Evolutionary conservation across 805 yeast genomes (phyloP).

Genomic region (Candida sanyiensis): DNA sequence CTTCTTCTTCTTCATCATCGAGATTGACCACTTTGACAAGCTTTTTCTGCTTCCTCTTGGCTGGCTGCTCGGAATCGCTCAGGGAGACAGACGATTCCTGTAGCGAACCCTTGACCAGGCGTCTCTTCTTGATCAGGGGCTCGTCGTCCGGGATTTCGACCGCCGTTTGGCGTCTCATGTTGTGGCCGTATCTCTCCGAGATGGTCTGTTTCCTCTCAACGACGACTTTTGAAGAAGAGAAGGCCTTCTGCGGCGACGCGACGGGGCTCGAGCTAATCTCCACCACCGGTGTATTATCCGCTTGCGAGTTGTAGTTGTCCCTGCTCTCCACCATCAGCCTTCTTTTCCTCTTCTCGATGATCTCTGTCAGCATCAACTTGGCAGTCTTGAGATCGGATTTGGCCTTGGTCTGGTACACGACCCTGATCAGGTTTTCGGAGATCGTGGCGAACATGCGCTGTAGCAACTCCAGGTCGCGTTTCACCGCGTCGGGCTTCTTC

Average conservation of each 20-base stretch:
- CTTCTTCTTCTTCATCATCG: slow-evolving; percentile 37
- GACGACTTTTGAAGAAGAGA: slow-evolving; percentile 34
- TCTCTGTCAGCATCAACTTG: slow-evolving; percentile 27
- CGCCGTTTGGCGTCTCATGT: not conserved
- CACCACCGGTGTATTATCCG: not conserved
- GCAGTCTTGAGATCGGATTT: slow-evolving; percentile 29
- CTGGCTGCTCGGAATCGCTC: too few relatives aligned
- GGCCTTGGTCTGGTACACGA: slow-evolving; percentile 35
- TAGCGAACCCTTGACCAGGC: slow-evolving; percentile 35
- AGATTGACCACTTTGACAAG: slow-evolving; percentile 15
- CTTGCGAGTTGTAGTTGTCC: slow-evolving; percentile 5
- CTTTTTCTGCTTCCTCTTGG: slow-evolving; percentile 5
- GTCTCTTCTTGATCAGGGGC: slow-evolving; percentile 29
- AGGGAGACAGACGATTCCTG: slow-evolving; percentile 19
- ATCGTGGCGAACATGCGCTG: slow-evolving; percentile 29
- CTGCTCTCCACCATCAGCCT: slow-evolving; percentile 13
- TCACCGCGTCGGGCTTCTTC: slow-evolving; percentile 10
- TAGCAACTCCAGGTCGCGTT: slow-evolving; percentile 22
- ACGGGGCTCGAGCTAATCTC: slow-evolving; percentile 26
- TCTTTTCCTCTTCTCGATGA: slow-evolving; percentile 27
- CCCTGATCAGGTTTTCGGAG: slow-evolving; percentile 31
- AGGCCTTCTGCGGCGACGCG: slow-evolving; percentile 20
- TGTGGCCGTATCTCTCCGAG: slow-evolving; percentile 30
- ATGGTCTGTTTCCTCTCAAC: slow-evolving; percentile 33
- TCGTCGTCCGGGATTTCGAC: slow-evolving; percentile 4